phyloP scores from a whole-genome alignment of 2,329 filamentous ascomycete genomes.

The Scedosporium minutisporum region DNA sequence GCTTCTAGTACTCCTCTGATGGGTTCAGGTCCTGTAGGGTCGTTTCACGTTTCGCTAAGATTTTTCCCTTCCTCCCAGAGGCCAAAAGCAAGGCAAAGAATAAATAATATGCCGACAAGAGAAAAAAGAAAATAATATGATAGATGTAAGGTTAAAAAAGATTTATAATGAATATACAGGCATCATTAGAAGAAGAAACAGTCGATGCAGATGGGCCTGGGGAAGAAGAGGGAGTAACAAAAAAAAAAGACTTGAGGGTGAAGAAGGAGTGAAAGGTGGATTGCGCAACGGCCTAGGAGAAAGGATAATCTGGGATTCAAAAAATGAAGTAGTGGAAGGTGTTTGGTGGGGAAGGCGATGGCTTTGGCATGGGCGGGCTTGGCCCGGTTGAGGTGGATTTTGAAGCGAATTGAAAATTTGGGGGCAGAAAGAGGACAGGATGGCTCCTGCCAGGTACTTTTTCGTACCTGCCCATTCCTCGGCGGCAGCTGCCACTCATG shows the following conservation, averaged over 20 bases:
- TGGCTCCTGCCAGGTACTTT: neutral
- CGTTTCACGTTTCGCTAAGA: neutral
- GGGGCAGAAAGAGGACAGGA: neutral
- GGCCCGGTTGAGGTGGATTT: neutral
- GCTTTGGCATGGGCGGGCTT: neutral
- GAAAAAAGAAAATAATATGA: neutral
- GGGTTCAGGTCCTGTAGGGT: neutral
- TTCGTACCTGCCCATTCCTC: neutral
- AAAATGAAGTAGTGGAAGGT: neutral
- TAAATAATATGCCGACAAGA: slow-evolving; percentile 4
- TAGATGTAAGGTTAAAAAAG: neutral
- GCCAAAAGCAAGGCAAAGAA: slow-evolving; percentile 4
- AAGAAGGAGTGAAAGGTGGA: neutral
- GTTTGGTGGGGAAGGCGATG: neutral
- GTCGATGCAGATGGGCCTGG: slow-evolving; percentile 10
- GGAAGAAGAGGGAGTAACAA: slow-evolving; percentile 4
- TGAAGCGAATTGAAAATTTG: neutral
- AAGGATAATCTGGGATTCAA: neutral
- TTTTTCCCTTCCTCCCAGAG: slow-evolving; percentile 6
- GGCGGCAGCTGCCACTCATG: neutral
- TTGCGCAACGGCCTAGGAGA: neutral
- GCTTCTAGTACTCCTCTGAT: neutral
- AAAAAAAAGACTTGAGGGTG: slow-evolving; percentile 1
- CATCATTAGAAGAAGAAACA: slow-evolving; percentile 15
- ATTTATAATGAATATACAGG: slow-evolving; percentile 18